Evolutionary conservation across 768 basidiomycete species (phyloP), one percentile per base, ranked within the genome.

Genomic region (Boletus sp.): DNA sequence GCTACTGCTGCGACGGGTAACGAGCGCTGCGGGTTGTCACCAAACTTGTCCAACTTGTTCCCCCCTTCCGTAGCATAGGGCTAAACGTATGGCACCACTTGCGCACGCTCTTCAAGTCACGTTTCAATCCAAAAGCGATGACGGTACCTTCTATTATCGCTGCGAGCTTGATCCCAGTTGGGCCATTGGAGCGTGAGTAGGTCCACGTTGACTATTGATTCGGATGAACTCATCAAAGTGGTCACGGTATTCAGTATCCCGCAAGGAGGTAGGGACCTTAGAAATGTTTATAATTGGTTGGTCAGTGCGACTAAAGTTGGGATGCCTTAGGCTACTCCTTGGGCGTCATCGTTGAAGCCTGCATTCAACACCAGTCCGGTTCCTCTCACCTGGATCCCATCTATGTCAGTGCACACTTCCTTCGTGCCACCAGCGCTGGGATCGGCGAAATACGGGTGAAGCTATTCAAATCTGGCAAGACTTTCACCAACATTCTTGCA

Each of bases 351-450:
- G 56, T 88, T 0, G 76, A 86, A 37, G 78, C 85, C 18, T 83
- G 80, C 55, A 74, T 83, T 8, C 73, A 76, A 49, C 69, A 80
- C 54, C 86, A 87, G 67, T 70, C 75, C 1, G 56, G 66, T 3
- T 78, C 80, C 9, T 24, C 62, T 12, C 85, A 86, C 66, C 69
- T 63, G 17, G 85, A 88, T 60, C 82, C 82, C 17, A 72, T 87
- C 44, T 81, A 87, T 65, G 69, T 86, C 49, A 83, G 80, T 15
- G 82, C 83, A 4, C 82, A 87, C 62, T 89, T 77, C 64, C 72
- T 86, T 39, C 74, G 76, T 20, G 69, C 81, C 2, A 77, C 82
- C 1, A 68, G 69, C 8, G 55, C 73, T 5, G 73, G 70, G 5
- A 59, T 72, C 3, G 83, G 80, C 59, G 76, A 79, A 48, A 76